Evolutionary conservation across 1,284 basidiomycete genomes (phyloP).

Genomic region (Sporisorium graminicola): DNA sequence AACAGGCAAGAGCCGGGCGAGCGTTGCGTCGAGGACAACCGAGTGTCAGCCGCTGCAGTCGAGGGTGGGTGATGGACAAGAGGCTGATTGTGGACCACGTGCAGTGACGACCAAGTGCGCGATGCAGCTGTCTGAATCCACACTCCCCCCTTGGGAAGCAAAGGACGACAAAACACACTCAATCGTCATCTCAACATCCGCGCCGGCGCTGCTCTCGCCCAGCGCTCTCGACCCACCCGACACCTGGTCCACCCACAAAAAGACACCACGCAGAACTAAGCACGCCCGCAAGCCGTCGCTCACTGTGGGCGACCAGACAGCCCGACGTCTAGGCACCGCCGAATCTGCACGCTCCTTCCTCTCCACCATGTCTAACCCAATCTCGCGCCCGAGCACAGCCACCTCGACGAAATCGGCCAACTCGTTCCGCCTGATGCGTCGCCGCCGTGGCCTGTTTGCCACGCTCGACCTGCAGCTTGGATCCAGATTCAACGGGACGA

Average conservation of each 20-base stretch:
- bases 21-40: constrained; percentile 2
- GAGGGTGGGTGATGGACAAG: background rate
- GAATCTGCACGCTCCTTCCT: constrained; percentile 16
- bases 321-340: constrained; percentile 16
- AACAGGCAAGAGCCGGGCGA: constrained; percentile 4
- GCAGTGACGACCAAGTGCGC: background rate
- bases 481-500: constrained; percentile 7
- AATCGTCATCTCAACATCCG: background rate
- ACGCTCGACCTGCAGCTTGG: constrained; percentile 20
- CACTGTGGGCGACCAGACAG: background rate
- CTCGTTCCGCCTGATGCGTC: constrained; percentile 13
- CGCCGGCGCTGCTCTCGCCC: background rate
- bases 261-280: background rate
- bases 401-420: constrained; percentile 16
- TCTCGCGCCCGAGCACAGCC: constrained; percentile 14
- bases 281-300: background rate
- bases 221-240: background rate
- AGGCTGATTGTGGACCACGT: background rate
- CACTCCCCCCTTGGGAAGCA: background rate
- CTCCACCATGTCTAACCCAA: constrained; percentile 2
- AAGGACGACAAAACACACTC: background rate
- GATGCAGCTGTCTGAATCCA: background rate
- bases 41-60: background rate
- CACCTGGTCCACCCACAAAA: background rate
- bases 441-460: constrained; percentile 11